Conservation (phyloP, 257 asterid species). For the Ajuga chamaepitys region DNA sequence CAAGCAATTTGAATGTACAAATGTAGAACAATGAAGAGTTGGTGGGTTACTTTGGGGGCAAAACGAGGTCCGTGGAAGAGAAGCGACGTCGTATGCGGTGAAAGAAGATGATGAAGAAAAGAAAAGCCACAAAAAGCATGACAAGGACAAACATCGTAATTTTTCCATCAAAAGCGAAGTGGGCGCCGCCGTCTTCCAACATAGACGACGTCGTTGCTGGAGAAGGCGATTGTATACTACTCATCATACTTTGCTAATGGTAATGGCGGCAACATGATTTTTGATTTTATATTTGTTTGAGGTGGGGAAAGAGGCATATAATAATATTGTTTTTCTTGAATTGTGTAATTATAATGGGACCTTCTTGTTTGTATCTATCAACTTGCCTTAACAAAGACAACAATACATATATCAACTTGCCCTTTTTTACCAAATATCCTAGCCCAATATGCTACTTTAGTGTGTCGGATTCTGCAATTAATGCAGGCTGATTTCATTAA, state of each 20-base stretch:
- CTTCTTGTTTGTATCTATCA: too few relatives aligned
- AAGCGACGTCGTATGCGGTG: slow-evolving; percentile 33
- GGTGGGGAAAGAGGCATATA: too few relatives aligned
- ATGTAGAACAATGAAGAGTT: too few relatives aligned
- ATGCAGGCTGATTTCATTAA: too few relatives aligned
- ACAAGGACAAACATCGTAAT: slow-evolving; percentile 22
- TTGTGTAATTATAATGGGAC: too few relatives aligned
- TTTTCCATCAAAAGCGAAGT: slow-evolving; percentile 21
- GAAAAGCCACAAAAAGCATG: slow-evolving; percentile 19
- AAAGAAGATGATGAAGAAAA: slow-evolving; percentile 14
- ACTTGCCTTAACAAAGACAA: too few relatives aligned
- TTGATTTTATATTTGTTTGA: not conserved
- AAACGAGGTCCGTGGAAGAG: not conserved
- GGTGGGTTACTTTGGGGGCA: not conserved
- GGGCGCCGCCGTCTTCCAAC: slow-evolving; percentile 15
- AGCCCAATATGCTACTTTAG: too few relatives aligned
- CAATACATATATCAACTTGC: too few relatives aligned
- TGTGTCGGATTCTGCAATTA: too few relatives aligned
- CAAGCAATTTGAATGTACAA: too few relatives aligned
- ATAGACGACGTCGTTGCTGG: slow-evolving; percentile 1
- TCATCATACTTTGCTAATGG: not conserved
- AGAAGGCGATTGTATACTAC: slow-evolving; percentile 11
- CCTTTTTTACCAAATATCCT: too few relatives aligned
- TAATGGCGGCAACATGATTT: not conserved
- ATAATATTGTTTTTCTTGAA: too few relatives aligned